Conservation (phyloP, 768 basidiomycete genomes). For the Phanerochaete carnosa region DNA sequence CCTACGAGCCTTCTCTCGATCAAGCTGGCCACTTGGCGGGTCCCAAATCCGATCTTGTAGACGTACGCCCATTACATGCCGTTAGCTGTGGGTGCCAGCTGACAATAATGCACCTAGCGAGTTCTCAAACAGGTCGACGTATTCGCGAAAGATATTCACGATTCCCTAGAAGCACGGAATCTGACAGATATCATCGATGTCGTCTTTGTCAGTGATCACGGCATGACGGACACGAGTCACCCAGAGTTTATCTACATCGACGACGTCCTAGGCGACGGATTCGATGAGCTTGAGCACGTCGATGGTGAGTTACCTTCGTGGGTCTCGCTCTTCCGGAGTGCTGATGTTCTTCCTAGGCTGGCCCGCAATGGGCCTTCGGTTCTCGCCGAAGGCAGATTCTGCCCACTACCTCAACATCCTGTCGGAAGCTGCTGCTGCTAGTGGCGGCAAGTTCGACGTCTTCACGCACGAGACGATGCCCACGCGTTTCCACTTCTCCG, state of each 20-base stretch:
- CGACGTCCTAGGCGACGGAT: slow-evolving; percentile 68
- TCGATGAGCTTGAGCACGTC: slow-evolving; percentile 59
- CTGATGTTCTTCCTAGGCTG: slow-evolving; percentile 47
- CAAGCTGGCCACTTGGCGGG: slow-evolving; percentile 79
- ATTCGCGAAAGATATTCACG: slow-evolving; percentile 70
- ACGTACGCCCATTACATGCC: slow-evolving; percentile 46
- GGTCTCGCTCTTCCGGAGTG: neutral
- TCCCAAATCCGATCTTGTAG: slow-evolving; percentile 64
- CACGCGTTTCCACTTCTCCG: slow-evolving; percentile 68
- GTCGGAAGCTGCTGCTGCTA: slow-evolving; percentile 44
- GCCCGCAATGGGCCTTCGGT: slow-evolving; percentile 87
- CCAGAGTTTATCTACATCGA: slow-evolving; percentile 77
- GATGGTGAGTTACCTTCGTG: slow-evolving; percentile 43
- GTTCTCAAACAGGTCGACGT: slow-evolving; percentile 66
- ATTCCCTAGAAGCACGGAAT: slow-evolving; percentile 63
- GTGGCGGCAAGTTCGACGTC: slow-evolving; percentile 71
- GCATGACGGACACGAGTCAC: slow-evolving; percentile 89
- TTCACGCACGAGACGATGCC: slow-evolving; percentile 84
- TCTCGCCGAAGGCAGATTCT: slow-evolving; percentile 54
- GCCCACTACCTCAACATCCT: slow-evolving; percentile 55
- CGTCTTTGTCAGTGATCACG: slow-evolving; percentile 87
- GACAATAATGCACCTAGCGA: slow-evolving; percentile 34
- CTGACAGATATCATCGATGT: slow-evolving; percentile 82
- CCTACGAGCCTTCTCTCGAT: slow-evolving; percentile 82
- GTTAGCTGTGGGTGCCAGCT: neutral